Conservation (phyloP, 495 filamentous ascomycete genomes). For the Podospora pseudopauciseta region DNA sequence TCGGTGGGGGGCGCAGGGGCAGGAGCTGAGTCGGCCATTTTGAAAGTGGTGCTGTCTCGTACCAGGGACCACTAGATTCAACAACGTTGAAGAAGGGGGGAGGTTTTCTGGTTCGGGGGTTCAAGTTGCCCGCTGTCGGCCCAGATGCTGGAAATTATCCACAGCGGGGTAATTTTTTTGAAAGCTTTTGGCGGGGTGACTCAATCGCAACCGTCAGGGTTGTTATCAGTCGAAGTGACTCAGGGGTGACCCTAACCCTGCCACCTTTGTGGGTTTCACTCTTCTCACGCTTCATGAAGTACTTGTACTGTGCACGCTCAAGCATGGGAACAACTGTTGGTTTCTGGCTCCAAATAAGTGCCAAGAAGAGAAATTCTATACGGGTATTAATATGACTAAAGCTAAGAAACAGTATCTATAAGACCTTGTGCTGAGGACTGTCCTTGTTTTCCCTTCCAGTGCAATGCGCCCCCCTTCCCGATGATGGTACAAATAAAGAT, state of each 20-base stretch:
- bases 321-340: neutral
- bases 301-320: too few species aligned
- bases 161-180: conserved; percentile 22
- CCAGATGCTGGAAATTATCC: conserved; percentile 11
- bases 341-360: neutral
- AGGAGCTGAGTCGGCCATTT: conserved; percentile 49
- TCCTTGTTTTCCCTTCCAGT: neutral
- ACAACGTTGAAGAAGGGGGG: neutral
- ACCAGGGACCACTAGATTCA: neutral
- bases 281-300: neutral
- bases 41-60: conserved; percentile 2
- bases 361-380: neutral
- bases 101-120: conserved; percentile 12
- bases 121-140: neutral
- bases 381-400: neutral
- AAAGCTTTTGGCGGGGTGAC: conserved; percentile 6
- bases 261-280: neutral
- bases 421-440: neutral
- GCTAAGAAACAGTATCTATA: neutral
- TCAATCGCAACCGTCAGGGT: neutral
- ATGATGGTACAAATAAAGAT: neutral
- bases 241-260: conserved; percentile 7
- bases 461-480: neutral
- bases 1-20: conserved; percentile 45
- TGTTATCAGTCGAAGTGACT: neutral